These are phyloP conservation scores for Panaeolus papilionaceus DNA, from an alignment of 768 basidiomycete species.

Conservation along the genomic window DNA sequence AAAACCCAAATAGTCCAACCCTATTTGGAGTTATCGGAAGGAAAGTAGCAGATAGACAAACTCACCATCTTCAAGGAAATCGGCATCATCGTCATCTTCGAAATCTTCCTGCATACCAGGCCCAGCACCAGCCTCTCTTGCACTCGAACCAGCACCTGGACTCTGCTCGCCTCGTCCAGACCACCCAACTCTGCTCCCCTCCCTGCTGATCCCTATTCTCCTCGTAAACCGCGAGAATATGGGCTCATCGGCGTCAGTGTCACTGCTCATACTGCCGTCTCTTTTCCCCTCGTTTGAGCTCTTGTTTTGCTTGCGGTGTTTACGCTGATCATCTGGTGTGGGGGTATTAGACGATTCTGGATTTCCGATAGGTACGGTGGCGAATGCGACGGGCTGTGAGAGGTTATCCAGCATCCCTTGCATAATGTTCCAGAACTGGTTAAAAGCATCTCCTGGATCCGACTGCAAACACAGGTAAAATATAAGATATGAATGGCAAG, in stretches of 20 bases:
- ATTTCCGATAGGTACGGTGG: conserved; percentile 74
- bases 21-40: not conserved
- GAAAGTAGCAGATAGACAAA: conserved; percentile 1
- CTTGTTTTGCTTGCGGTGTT: conserved; percentile 2
- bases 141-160: conserved; percentile 21
- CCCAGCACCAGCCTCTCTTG: conserved; percentile 17
- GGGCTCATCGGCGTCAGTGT: conserved; percentile 72
- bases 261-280: conserved; percentile 65
- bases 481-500: conserved; percentile 7
- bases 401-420: conserved; percentile 87
- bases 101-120: conserved; percentile 26
- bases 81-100: conserved; percentile 67
- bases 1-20: not conserved
- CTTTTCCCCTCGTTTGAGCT: conserved; percentile 27
- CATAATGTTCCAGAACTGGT: conserved; percentile 89
- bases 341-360: conserved; percentile 37
- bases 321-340: conserved; percentile 32
- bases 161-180: conserved; percentile 19
- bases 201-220: conserved; percentile 50
- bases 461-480: conserved; percentile 46
- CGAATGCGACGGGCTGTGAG: conserved; percentile 86
- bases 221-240: conserved; percentile 63
- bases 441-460: conserved; percentile 87
- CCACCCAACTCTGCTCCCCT: conserved; percentile 30
- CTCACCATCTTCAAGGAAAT: conserved; percentile 67